Evolutionary conservation across 148 eudicot genomes (phyloP).

Genomic region (Silene latifolia): DNA sequence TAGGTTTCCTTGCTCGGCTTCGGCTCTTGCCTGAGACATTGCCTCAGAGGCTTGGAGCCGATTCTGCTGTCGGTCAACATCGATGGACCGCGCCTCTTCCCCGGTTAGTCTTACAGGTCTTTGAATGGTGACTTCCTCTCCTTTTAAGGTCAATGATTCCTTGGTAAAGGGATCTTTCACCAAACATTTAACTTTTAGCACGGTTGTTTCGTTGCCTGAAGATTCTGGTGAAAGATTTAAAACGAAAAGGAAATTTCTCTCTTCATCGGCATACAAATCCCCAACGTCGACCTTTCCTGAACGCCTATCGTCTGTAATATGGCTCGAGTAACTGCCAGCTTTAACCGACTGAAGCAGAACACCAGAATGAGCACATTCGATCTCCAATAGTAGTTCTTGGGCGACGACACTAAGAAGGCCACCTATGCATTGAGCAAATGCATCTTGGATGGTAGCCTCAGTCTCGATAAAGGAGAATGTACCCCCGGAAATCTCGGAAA

Average conservation of each 20-base stretch:
- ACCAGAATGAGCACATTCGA: constrained; percentile 48
- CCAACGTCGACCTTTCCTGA: constrained; percentile 58
- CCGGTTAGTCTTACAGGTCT: constrained; percentile 36
- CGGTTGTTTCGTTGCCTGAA: constrained; percentile 28
- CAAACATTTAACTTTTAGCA: constrained; percentile 46
- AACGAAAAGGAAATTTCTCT: constrained; percentile 64
- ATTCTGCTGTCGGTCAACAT: constrained; percentile 74
- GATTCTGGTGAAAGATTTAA: constrained; percentile 45
- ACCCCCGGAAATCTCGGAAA: constrained; percentile 81
- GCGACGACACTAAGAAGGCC: constrained; percentile 82
- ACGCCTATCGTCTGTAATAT: constrained; percentile 29
- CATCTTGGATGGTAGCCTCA: constrained; percentile 73
- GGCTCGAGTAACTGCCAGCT: constrained; percentile 58
- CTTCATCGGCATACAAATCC: constrained; percentile 83
- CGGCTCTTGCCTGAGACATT: constrained; percentile 52
- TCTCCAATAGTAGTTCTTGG: constrained; percentile 49
- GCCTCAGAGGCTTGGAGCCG: constrained; percentile 70
- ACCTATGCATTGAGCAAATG: constrained; percentile 91
- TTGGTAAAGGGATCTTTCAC: constrained; percentile 54
- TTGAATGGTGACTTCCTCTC: constrained; percentile 43
- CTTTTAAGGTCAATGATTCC: constrained; percentile 35
- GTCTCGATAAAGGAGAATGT: constrained; percentile 88
- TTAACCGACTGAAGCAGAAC: constrained; percentile 41
- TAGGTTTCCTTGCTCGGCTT: constrained; percentile 68
- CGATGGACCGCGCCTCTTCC: constrained; percentile 41